Percentiles rank a stretch among this genome's conserved stretches.
These are phyloP conservation scores for Hymenoscyphus scutula DNA, from an alignment of 2,329 filamentous ascomycete genomes.

Conservation along the genomic window DNA sequence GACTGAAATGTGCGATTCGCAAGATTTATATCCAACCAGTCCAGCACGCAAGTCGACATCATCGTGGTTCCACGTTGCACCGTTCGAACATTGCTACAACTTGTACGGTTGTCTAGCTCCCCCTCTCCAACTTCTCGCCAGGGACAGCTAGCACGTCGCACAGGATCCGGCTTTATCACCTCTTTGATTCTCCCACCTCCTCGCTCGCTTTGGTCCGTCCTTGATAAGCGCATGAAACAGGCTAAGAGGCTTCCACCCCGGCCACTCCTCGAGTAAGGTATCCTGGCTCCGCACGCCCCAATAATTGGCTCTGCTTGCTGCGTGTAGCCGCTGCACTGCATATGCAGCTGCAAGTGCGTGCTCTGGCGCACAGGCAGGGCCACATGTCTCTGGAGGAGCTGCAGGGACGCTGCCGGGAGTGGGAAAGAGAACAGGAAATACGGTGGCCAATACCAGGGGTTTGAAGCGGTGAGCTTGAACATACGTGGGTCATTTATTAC, in stretches of 20 bases:
- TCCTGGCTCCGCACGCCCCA: constrained; percentile 16
- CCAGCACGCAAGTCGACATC: constrained; percentile 14
- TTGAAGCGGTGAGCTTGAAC: constrained; percentile 29
- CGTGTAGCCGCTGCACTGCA: constrained; percentile 33
- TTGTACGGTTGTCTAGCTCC: constrained; percentile 4
- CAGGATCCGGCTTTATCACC: constrained; percentile 6
- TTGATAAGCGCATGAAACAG: constrained; percentile 32
- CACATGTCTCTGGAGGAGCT: constrained; percentile 30
- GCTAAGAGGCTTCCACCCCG: constrained; percentile 27
- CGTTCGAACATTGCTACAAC: constrained; percentile 2
- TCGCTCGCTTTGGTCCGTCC: constrained; percentile 16
- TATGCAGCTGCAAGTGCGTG: constrained; percentile 35
- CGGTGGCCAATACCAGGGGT: constrained; percentile 17
- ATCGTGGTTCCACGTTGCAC: constrained; percentile 5
- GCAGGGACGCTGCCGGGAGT: constrained; percentile 36
- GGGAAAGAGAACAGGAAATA: constrained; percentile 22
- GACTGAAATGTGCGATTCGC: constrained; percentile 11
- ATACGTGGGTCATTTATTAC: constrained; percentile 38
- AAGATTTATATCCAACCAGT: constrained; percentile 1
- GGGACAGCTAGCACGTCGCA: background rate
- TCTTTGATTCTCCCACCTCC: constrained; percentile 8
- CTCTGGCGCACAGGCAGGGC: constrained; percentile 32
- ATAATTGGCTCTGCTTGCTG: constrained; percentile 34
- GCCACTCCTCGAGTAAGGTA: constrained; percentile 18
- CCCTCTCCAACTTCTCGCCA: background rate